phyloP scores from a whole-genome alignment of 2,329 filamentous ascomycete species.

The Didymosphaeria variabile region DNA sequence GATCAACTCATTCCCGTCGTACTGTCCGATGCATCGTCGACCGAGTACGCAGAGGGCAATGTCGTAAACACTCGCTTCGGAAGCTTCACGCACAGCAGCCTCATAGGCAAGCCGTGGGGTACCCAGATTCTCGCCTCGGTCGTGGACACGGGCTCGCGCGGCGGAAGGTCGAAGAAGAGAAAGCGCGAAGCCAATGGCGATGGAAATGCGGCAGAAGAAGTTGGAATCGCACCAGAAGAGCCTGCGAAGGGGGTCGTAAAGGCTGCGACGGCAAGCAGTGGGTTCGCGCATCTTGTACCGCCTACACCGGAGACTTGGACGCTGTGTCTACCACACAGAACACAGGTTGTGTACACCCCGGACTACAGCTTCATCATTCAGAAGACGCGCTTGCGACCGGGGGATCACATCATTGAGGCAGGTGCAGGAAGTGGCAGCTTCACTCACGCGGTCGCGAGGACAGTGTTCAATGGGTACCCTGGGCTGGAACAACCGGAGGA shows the following conservation, averaged over 20 bases:
- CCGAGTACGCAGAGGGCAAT: conserved; percentile 57
- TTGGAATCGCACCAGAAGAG: conserved; percentile 36
- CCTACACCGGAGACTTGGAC: conserved; percentile 88
- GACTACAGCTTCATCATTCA: conserved; percentile 88
- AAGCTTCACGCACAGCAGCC: conserved; percentile 66
- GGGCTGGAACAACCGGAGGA: conserved; percentile 30
- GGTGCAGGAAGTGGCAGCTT: conserved; percentile 86
- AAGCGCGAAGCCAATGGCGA: conserved; percentile 54
- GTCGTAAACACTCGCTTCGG: conserved; percentile 91
- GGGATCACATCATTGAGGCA: conserved; percentile 78
- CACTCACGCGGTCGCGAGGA: conserved; percentile 78
- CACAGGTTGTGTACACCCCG: conserved; percentile 86
- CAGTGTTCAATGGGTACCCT: conserved; percentile 77
- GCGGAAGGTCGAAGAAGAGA: conserved; percentile 67
- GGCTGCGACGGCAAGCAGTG: conserved; percentile 64
- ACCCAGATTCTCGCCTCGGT: conserved; percentile 89
- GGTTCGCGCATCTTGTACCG: conserved; percentile 80
- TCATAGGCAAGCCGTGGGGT: conserved; percentile 82
- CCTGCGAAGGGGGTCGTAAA: conserved; percentile 43
- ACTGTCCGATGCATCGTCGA: conserved; percentile 48
- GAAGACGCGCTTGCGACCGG: conserved; percentile 76
- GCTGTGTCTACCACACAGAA: conserved; percentile 78
- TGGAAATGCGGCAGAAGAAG: conserved; percentile 22
- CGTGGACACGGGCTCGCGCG: conserved; percentile 90
- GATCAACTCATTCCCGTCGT: conserved; percentile 83